phyloP scores from a whole-genome alignment of 192 early-diverging fungal genomes.

The Dissophora ornata region DNA sequence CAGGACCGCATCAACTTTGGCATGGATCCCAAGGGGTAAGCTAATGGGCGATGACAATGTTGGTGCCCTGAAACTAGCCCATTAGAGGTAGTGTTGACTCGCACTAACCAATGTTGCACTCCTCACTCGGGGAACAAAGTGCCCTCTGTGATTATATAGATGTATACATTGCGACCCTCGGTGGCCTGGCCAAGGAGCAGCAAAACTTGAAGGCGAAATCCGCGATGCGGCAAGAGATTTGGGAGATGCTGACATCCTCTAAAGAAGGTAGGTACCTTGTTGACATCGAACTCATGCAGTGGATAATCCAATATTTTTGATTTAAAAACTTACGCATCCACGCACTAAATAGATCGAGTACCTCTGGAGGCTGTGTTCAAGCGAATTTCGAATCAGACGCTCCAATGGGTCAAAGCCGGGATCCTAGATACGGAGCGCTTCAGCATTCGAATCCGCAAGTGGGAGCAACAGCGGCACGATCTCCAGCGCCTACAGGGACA shows the following conservation, averaged over 20 bases:
- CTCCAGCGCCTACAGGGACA: conserved; percentile 10
- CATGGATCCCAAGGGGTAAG: conserved; percentile 32
- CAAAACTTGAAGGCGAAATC: conserved; percentile 14
- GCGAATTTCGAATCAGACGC: conserved; percentile 8
- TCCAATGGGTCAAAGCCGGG: conserved; percentile 22
- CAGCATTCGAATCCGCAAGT: conserved; percentile 20
- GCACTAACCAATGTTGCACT: too few relatives aligned
- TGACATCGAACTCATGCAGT: too few relatives aligned
- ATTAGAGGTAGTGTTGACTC: too few relatives aligned
- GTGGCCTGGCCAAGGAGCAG: conserved; percentile 19
- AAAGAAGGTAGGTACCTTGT: conserved; percentile 11
- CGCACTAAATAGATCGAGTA: conserved; percentile 17
- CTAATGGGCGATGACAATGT: neutral
- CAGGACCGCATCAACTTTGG: conserved; percentile 28
- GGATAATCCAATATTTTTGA: too few relatives aligned
- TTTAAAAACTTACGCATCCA: too few relatives aligned
- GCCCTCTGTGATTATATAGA: conserved; percentile 31
- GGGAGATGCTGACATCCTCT: conserved; percentile 14
- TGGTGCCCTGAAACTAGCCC: too few relatives aligned
- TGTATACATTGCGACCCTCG: conserved; percentile 17
- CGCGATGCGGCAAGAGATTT: conserved; percentile 6
- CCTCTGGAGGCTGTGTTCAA: conserved; percentile 17
- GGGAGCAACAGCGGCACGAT: conserved; percentile 10
- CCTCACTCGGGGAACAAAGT: neutral
- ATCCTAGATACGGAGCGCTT: conserved; percentile 30